Conservation (phyloP, 1,139 yeast genomes). For the Nakaseomyces sp. region DNA sequence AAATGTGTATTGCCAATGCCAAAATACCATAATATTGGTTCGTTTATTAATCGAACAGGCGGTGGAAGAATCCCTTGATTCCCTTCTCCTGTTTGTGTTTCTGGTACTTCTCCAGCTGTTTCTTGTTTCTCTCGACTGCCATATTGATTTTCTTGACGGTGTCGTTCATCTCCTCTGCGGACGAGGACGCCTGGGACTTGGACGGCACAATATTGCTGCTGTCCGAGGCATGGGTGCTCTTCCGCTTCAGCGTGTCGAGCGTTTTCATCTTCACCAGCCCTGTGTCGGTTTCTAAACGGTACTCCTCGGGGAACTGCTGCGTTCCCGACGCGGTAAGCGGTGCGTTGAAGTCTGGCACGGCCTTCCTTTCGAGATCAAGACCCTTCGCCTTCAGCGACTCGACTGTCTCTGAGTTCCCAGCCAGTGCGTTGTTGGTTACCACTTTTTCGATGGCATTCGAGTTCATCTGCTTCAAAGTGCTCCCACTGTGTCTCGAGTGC, state of each 20-base stretch:
- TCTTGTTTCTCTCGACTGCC: conserved; percentile 29
- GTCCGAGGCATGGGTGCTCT: conserved; percentile 4
- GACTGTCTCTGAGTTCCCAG: conserved; percentile 22
- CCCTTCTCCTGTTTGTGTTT: conserved; percentile 20
- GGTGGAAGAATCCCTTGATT: conserved; percentile 22
- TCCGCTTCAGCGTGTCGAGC: conserved; percentile 13
- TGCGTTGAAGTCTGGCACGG: conserved; percentile 22
- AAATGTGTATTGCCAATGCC: no score
- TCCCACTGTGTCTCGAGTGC: conserved; percentile 15
- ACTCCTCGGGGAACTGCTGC: conserved; percentile 65
- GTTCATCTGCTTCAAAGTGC: conserved; percentile 14
- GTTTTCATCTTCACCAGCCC: conserved; percentile 47
- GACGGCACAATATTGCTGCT: background rate
- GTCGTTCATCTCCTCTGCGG: conserved; percentile 4
- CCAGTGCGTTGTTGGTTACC: conserved; percentile 18
- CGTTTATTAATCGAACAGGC: conserved; percentile 17
- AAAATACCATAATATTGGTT: no score
- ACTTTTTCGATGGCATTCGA: conserved; percentile 19
- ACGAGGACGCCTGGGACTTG: background rate
- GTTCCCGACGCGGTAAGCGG: conserved; percentile 17
- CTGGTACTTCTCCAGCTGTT: conserved; percentile 22
- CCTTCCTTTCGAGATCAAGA: conserved; percentile 14
- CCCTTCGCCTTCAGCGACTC: conserved; percentile 23
- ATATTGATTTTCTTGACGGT: conserved; percentile 18
- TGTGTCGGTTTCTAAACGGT: conserved; percentile 64